Evolutionary conservation across 2,329 filamentous ascomycete species (phyloP), one percentile per base, ranked within the genome.

Genomic region (Trichophyton benhamiae): DNA sequence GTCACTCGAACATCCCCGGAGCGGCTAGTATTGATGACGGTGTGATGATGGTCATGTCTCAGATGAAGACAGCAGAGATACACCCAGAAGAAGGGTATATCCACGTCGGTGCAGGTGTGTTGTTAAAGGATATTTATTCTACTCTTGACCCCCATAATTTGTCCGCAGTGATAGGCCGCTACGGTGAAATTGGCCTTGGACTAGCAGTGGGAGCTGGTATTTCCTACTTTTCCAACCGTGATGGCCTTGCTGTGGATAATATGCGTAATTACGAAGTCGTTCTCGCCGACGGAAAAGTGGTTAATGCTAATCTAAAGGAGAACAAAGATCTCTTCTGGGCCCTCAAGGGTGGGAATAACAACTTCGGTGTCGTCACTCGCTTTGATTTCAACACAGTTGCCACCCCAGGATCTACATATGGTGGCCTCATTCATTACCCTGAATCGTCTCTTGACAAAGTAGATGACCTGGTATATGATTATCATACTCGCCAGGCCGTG

Each of bases 311-410:
- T 38, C 8, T 7, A 6, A 61, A 62, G 0, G 61, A 59, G 6
- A 76, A 83, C 55, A 22, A 68, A 0, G 78, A 80, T 52, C 70
- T 81, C 1, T 81, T 79, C 68, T 81, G 77, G 78, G 77, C 74
- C 17, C 62, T 79, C 33, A 69, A 72, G 4, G 78, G 77, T n/a
- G 77, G 77, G 0, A 76, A 76, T 0, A 74, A 77, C 63, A 78
- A 76, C 60, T 79, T 65, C 57, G 65, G 65, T 27, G 68, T 76
- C 46, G 72, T 76, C 60, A 74, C 77, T 15, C 69, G 67, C 8
- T 75, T 75, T 62, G 73, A 77, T 22, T 67, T 80, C 13, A 68
- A 78, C 76, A 1, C 80, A 1, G 7, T 61, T 13, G 17, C 57
- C 41, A 61, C 41, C 9, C 9, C 52, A 7, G 60, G 60, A 1